A percentile compares a stretch with the other conserved stretches of the same genome.
Conservation (phyloP, 2,329 filamentous ascomycete species). For the Hortaea sp. region DNA sequence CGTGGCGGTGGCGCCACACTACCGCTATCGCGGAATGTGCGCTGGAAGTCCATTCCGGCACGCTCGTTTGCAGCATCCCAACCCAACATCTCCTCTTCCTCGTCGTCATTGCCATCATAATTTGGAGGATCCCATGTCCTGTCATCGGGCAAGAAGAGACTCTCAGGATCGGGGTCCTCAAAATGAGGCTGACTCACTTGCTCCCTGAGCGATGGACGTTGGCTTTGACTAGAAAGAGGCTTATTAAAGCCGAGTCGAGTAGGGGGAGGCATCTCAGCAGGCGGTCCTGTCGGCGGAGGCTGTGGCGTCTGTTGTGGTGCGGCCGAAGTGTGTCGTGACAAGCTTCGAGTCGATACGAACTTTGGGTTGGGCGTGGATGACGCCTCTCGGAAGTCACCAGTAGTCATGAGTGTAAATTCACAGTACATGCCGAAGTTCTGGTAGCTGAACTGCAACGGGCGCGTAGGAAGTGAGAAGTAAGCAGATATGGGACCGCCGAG, state of each 20-base stretch:
- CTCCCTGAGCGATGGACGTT: slow-evolving; percentile 15
- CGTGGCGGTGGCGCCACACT: slow-evolving; percentile 11
- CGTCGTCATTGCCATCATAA: slow-evolving; percentile 49
- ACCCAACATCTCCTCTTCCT: slow-evolving; percentile 56
- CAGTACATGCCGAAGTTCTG: slow-evolving; percentile 57
- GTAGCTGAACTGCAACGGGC: slow-evolving; percentile 65
- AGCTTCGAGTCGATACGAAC: slow-evolving; percentile 26
- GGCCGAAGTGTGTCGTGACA: slow-evolving; percentile 17
- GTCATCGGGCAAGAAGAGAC: slow-evolving; percentile 64
- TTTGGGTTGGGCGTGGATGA: slow-evolving; percentile 27
- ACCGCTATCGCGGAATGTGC: slow-evolving; percentile 35
- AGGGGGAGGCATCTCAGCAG: slow-evolving; percentile 30
- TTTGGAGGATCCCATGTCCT: slow-evolving; percentile 62
- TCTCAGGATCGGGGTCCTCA: slow-evolving; percentile 53
- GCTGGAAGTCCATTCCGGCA: slow-evolving; percentile 38
- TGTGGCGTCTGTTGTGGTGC: slow-evolving; percentile 6
- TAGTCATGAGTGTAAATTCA: slow-evolving; percentile 75
- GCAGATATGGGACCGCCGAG: slow-evolving; percentile 57
- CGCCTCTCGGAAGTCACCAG: slow-evolving; percentile 48
- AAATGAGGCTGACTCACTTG: slow-evolving; percentile 26
- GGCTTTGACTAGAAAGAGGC: slow-evolving; percentile 20
- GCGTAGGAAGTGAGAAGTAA: slow-evolving; percentile 59
- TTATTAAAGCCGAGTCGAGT: slow-evolving; percentile 23
- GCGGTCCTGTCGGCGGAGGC: slow-evolving; percentile 6
- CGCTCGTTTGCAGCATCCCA: slow-evolving; percentile 63